Evolutionary conservation across 805 yeast genomes (phyloP).

Genomic region (Candida hispaniensis): DNA sequence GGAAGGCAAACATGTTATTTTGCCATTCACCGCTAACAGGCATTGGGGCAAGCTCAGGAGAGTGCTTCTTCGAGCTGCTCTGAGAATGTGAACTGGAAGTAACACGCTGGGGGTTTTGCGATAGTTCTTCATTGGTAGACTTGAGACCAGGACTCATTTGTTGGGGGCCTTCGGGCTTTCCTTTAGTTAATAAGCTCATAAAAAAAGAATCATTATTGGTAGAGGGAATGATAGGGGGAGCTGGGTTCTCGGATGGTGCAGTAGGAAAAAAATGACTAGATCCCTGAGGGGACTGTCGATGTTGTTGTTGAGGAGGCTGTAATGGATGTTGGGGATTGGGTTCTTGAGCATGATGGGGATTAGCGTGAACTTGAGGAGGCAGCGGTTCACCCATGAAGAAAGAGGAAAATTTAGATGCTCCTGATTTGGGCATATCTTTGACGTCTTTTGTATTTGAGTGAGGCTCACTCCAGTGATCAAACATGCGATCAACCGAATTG

Average conservation of each 20-base stretch:
- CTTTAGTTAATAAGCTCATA: conserved; percentile 14
- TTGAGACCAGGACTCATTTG: conserved; percentile 3
- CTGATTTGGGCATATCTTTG: background rate
- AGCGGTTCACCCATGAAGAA: conserved; percentile 15
- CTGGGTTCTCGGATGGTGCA: conserved; percentile 1
- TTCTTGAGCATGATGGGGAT: conserved; percentile 7
- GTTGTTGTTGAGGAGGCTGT: background rate
- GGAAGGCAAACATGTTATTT: conserved; percentile 11
- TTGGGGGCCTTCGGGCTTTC: conserved; percentile 1
- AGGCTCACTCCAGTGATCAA: conserved; percentile 92
- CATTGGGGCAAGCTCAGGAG: conserved; percentile 5
- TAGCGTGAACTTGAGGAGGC: conserved; percentile 1
- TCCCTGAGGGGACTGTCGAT: background rate
- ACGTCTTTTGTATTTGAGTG: conserved; percentile 54
- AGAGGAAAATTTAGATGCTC: conserved; percentile 15
- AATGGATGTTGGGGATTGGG: conserved; percentile 4
- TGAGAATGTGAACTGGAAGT: conserved; percentile 3
- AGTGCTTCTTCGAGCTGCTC: conserved; percentile 2
- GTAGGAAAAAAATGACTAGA: conserved; percentile 3
- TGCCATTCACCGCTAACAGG: conserved; percentile 13
- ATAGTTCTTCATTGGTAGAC: no score
- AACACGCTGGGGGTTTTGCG: no score
- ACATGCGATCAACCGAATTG: conserved; percentile 68
- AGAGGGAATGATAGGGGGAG: conserved; percentile 7
- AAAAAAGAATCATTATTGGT: conserved; percentile 16